Base-by-base conservation (phyloP, 352 stramenopile species). In the Thraustotheca clavata region DNA sequence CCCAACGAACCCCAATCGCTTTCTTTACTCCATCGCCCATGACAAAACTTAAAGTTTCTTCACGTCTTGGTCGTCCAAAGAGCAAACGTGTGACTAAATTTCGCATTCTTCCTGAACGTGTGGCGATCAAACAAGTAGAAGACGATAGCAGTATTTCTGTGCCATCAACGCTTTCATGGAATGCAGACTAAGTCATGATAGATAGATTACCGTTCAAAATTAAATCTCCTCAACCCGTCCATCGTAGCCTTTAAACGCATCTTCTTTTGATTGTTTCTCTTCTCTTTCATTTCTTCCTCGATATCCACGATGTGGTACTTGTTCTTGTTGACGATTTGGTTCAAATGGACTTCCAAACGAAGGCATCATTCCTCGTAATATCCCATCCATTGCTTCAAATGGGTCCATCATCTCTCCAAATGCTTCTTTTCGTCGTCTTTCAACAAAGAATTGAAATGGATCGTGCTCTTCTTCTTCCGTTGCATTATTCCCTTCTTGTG, bases 21-120 rank as follows among this genome's bases (percentile, higher is more conserved):
- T 70, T 90, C 35, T 91, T 79, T 47, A 93, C 84, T 20, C 84
- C 84, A 57, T 93, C 84, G 29, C 84, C 84, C 0, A 79, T 89
- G 57, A 82, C 87, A 68, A 89, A 88, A 52, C 67, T 91, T 26
- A 86, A 87, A 36, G 87, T 71, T 67, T 89, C 74, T 6, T 81
- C 89, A 29, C 79, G 90, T 29, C 87, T 93, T 73, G 84, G 84
- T 1, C 75, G 74, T 2, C 84, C 84, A 29, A 67, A 75, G 33
- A 84, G 81, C 2, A 93, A 93, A 47, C 78, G 77, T 40, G 74
- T 77, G 22, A 74, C 77, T 2, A 69, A 74, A 14, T 40, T 84
- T n/a, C 73, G 70, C 39, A 54, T 32, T 16, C 18, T 50, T 14
- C 29, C 55, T 7, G 38, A 50, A 41, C 29, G 20, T 4, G 20